Evolutionary conservation across 2,329 filamentous ascomycete genomes (phyloP), one percentile per base, ranked within the genome.

Genomic region (Thielaviopsis punctulata): DNA sequence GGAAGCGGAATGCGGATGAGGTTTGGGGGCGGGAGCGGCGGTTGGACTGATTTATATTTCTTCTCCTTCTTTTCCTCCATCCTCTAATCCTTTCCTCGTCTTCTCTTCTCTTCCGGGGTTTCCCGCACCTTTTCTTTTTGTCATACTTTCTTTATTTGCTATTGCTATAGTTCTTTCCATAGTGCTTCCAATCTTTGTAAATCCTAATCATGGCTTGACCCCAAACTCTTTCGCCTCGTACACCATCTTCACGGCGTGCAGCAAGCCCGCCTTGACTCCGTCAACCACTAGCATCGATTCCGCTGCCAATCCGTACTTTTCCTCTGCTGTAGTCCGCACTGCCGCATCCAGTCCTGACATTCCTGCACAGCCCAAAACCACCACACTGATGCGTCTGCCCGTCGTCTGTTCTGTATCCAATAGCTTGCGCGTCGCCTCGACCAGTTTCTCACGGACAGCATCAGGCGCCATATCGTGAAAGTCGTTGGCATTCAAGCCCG

Each of bases 341-440:
- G 82, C 82, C 41, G 78, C 71, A 59, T 92, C 84, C 66, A 95
- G 73, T 0, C 88, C 89, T 1, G 82, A 81, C 89, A 95, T 95
- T 0, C 88, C 89, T 2, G 86, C 89, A 63, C 89, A 95, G 0
- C 89, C 89, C 69, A 95, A 75, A 60, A 86, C 84, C 7, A 95
- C 77, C 22, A 41, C 43, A 80, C 84, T 4, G 72, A 69, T 0
- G 89, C 75, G 3, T 4, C 30, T 12, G 4, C 30, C 30, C 4
- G 4, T 36, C 13, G 30, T 36, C 12, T 71, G 68, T 0, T 73
- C 69, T 12, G 69, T 70, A 7, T 62, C 63, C 24, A 94, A 65
- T 23, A 95, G 67, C 49, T 73, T 69, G 62, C 73, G 76, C 0
- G 86, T 84, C 0, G 88, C 87, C 15, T 77, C 73, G 58, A 73